Percentiles rank a stretch among this genome's conserved stretches.
Conservation (phyloP, 257 asterid genomes). For the Lycium barbarum region DNA sequence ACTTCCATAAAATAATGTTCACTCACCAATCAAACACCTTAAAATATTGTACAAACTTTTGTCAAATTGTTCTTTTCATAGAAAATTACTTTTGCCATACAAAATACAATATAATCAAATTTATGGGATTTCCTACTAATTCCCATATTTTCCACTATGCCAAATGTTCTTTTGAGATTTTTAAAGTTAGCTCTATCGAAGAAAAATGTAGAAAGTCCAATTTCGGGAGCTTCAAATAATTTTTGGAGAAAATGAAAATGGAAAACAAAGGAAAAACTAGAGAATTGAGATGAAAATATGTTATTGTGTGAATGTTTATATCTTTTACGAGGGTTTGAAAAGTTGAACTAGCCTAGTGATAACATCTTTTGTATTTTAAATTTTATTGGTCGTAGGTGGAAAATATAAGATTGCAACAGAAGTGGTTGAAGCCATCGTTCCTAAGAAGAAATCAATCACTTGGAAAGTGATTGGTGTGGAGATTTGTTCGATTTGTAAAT, state of each 20-base stretch:
- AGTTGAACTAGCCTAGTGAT: background rate
- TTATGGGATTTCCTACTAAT: no score
- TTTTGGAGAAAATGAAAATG: background rate
- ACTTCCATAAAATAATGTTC: no score
- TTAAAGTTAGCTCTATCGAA: background rate
- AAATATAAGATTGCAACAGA: background rate
- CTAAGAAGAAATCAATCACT: slow-evolving; percentile 26
- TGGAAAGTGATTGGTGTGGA: slow-evolving; percentile 16
- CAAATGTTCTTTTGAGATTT: no score
- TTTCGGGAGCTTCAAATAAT: background rate
- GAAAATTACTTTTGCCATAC: no score
- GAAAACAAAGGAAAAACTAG: background rate
- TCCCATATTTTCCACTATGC: no score
- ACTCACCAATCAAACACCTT: no score
- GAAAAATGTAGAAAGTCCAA: background rate
- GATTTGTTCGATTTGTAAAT: slow-evolving; percentile 9
- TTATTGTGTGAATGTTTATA: background rate
- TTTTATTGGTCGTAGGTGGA: background rate
- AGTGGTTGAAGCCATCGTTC: slow-evolving; percentile 24
- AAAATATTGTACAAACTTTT: no score
- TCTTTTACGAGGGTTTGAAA: background rate
- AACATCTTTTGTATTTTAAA: background rate
- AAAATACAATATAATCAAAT: no score
- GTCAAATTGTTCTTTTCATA: no score
- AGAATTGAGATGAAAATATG: background rate